phyloP scores from a whole-genome alignment of 1,284 basidiomycete species.

The Psilocybe mexicana region DNA sequence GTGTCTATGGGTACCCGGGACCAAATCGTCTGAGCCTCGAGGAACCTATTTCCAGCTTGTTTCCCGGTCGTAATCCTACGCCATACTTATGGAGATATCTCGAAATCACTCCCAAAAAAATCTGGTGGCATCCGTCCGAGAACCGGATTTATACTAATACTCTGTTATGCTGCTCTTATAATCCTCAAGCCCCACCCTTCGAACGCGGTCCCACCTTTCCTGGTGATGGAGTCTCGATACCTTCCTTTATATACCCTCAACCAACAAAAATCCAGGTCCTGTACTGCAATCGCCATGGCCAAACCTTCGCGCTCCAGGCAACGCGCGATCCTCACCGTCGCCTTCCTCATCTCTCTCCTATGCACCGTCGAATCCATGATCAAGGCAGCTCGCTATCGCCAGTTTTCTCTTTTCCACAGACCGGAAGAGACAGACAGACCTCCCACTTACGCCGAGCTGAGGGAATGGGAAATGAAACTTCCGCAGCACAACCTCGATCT shows the following conservation, averaged over 20 bases:
- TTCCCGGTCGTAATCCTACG: slow-evolving; percentile 38
- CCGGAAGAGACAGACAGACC: slow-evolving; percentile 22
- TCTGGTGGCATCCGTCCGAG: background rate
- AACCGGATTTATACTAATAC: slow-evolving; percentile 11
- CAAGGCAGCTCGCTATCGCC: slow-evolving; percentile 3
- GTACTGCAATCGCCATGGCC: slow-evolving; percentile 1
- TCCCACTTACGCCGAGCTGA: slow-evolving; percentile 36
- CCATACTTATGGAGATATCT: slow-evolving; percentile 51
- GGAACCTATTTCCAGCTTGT: background rate
- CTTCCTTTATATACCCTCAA: background rate
- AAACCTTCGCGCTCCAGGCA: slow-evolving; percentile 5
- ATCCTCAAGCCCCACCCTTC: background rate
- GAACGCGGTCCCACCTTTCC: background rate
- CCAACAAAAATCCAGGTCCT: slow-evolving; percentile 5
- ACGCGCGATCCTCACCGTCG: slow-evolving; percentile 2
- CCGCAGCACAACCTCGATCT: slow-evolving; percentile 45
- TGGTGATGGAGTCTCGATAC: slow-evolving; percentile 8
- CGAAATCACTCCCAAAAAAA: slow-evolving; percentile 32
- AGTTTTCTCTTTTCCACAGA: background rate
- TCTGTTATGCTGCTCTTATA: background rate
- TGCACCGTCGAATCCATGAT: slow-evolving; percentile 5
- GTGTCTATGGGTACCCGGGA: slow-evolving; percentile 8
- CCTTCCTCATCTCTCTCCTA: slow-evolving; percentile 1
- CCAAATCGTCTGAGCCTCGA: slow-evolving; percentile 4
- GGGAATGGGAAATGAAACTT: slow-evolving; percentile 38